phyloP scores from a whole-genome alignment of 768 basidiomycete species.

The Tricholoma hemisulphureum region DNA sequence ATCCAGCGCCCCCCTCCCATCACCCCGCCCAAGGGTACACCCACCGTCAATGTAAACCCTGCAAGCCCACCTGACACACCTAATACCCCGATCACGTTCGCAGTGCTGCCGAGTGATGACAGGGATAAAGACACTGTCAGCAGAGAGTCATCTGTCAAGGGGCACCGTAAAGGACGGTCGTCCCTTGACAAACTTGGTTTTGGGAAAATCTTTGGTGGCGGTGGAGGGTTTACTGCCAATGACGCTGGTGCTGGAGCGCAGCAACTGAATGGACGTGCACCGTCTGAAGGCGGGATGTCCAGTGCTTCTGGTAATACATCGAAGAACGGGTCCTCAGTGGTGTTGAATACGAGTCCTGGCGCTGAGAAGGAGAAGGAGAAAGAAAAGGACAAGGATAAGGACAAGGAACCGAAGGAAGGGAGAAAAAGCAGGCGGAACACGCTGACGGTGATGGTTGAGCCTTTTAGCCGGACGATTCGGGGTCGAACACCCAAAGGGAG shows the following conservation, averaged over 20 bases:
- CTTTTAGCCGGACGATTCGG: constrained; percentile 58
- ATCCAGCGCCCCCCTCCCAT: not conserved
- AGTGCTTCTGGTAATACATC: constrained; percentile 14
- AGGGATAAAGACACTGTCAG: constrained; percentile 32
- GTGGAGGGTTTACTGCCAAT: constrained; percentile 33
- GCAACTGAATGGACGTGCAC: constrained; percentile 33
- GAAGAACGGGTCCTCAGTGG: constrained; percentile 20
- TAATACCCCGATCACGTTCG: constrained; percentile 28
- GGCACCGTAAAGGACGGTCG: constrained; percentile 62
- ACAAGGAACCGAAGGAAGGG: constrained; percentile 32
- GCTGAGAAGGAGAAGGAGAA: constrained; percentile 16
- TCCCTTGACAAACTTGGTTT: constrained; percentile 80
- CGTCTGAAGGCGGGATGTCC: constrained; percentile 36
- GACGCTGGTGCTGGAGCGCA: constrained; percentile 28
- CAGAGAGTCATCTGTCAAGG: constrained; percentile 36
- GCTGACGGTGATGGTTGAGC: constrained; percentile 83
- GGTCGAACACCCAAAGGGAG: constrained; percentile 35
- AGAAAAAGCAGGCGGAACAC: constrained; percentile 79
- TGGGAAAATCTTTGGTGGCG: constrained; percentile 67
- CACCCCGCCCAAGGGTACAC: constrained; percentile 11
- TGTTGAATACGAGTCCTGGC: constrained; percentile 23
- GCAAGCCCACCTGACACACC: constrained; percentile 41
- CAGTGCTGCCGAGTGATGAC: constrained; percentile 12
- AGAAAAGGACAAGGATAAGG: constrained; percentile 17
- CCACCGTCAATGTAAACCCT: constrained; percentile 35